A percentile compares a stretch with the other conserved stretches of the same genome.
These are phyloP conservation scores for Colletotrichum brevisporum DNA, from an alignment of 2,329 filamentous ascomycete genomes.

Conservation along the genomic window DNA sequence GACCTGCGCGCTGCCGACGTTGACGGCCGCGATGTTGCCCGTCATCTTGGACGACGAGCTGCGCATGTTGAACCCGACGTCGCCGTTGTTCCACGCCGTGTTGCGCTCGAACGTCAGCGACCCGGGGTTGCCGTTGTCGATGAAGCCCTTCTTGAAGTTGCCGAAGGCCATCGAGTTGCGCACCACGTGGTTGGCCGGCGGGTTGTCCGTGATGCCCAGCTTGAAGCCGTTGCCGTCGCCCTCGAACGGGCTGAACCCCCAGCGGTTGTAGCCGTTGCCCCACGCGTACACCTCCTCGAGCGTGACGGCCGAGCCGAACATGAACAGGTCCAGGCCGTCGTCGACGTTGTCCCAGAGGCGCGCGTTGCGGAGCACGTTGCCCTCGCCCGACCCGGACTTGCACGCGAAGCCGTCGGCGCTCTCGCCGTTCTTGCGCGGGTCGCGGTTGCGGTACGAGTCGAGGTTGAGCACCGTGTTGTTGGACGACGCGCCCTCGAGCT, in stretches of 20 bases:
- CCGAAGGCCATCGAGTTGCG: constrained; percentile 59
- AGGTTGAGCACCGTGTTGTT: constrained; percentile 56
- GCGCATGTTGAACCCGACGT: constrained; percentile 56
- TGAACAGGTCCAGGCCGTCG: constrained; percentile 60
- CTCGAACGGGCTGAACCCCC: constrained; percentile 56
- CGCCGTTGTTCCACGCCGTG: constrained; percentile 61
- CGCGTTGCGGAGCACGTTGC: constrained; percentile 59
- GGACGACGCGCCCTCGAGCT: constrained; percentile 47
- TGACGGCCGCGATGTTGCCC: constrained; percentile 56
- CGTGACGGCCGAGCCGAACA: constrained; percentile 56
- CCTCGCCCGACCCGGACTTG: constrained; percentile 60
- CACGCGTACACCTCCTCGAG: constrained; percentile 59
- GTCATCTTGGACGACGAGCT: constrained; percentile 53
- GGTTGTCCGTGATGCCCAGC: constrained; percentile 56
- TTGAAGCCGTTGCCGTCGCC: constrained; percentile 64
- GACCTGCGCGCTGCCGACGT: constrained; percentile 45
- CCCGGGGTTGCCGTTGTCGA: constrained; percentile 60
- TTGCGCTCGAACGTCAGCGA: constrained; percentile 56
- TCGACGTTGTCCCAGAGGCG: constrained; percentile 64
- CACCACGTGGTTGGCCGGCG: constrained; percentile 57
- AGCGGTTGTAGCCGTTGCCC: constrained; percentile 62
- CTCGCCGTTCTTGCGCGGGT: constrained; percentile 64
- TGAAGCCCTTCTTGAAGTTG: constrained; percentile 61
- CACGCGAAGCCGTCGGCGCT: constrained; percentile 62
- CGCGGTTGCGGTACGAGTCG: constrained; percentile 57